Conservation (phyloP, 2,329 filamentous ascomycete genomes). For the Didymella exigua region DNA sequence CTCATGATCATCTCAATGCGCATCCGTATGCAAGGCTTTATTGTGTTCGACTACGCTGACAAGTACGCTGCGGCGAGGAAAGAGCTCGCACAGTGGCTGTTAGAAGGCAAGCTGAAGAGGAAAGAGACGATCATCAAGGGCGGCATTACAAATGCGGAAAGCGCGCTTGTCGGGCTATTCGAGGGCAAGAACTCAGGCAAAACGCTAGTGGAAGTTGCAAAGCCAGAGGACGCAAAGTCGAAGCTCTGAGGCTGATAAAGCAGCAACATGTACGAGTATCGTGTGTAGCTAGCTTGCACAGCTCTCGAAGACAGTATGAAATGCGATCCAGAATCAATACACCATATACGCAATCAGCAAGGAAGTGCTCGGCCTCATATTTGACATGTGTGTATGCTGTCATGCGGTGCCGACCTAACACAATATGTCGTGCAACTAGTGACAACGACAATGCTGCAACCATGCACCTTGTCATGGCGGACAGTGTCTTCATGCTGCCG, state of each 20-base stretch:
- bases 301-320: neutral
- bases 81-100: slow-evolving; percentile 70
- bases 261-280: neutral
- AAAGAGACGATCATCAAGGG: slow-evolving; percentile 74
- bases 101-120: slow-evolving; percentile 71
- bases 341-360: neutral
- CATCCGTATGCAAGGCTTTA: slow-evolving; percentile 62
- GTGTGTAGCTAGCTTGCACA: neutral
- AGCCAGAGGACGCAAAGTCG: slow-evolving; percentile 47
- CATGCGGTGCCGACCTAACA: neutral
- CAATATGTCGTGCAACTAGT: neutral
- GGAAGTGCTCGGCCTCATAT: neutral
- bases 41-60: slow-evolving; percentile 70
- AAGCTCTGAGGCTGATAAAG: slow-evolving; percentile 31
- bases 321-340: neutral
- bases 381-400: neutral
- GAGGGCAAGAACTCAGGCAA: slow-evolving; percentile 73
- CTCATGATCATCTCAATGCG: slow-evolving; percentile 53
- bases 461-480: neutral
- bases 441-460: neutral
- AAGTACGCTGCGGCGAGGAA: slow-evolving; percentile 64
- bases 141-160: slow-evolving; percentile 68
- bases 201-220: slow-evolving; percentile 49
- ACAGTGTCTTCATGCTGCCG: neutral
- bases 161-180: slow-evolving; percentile 68